Percentiles rank a stretch among this genome's conserved stretches.
phyloP scores from a whole-genome alignment of 108 stramenopile genomes.

The Nitzschia sp. region DNA sequence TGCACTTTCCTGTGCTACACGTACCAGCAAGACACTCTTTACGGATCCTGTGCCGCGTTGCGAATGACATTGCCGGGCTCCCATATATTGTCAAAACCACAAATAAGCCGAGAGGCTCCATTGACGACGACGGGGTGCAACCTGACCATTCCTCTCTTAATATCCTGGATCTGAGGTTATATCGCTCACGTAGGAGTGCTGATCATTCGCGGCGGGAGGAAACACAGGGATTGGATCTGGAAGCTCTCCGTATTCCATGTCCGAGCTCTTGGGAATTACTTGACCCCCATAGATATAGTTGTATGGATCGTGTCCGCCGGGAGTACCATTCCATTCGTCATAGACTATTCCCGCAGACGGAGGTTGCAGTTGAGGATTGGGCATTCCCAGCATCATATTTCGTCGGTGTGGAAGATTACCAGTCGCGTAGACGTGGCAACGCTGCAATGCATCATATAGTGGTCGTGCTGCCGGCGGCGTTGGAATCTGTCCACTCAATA shows the following conservation, averaged over 20 bases:
- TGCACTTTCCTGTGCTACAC: no score
- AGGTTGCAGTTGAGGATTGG: background rate
- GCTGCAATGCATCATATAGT: slow-evolving; percentile 82
- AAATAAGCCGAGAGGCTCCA: no score
- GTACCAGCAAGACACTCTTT: no score
- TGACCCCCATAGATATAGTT: background rate
- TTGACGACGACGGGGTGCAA: no score
- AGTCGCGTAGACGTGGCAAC: slow-evolving; percentile 81
- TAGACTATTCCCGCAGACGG: background rate
- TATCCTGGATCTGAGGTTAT: slow-evolving; percentile 44
- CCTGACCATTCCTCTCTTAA: no score
- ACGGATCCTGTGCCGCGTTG: no score
- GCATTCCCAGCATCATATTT: background rate
- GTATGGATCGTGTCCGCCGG: background rate
- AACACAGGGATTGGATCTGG: slow-evolving; percentile 26
- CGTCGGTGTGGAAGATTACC: slow-evolving; percentile 13
- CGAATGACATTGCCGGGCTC: no score
- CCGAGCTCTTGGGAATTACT: slow-evolving; percentile 1
- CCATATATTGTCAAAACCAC: no score
- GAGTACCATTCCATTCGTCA: background rate
- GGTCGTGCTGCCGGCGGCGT: slow-evolving; percentile 88
- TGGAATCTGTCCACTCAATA: slow-evolving; percentile 70
- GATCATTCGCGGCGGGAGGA: slow-evolving; percentile 38
- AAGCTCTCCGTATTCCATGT: slow-evolving; percentile 27
- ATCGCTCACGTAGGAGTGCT: slow-evolving; percentile 52